A percentile compares a stretch with the other conserved stretches of the same genome.
These are phyloP conservation scores for Clathrus columnatus DNA, from an alignment of 768 basidiomycete species.

Conservation along the genomic window DNA sequence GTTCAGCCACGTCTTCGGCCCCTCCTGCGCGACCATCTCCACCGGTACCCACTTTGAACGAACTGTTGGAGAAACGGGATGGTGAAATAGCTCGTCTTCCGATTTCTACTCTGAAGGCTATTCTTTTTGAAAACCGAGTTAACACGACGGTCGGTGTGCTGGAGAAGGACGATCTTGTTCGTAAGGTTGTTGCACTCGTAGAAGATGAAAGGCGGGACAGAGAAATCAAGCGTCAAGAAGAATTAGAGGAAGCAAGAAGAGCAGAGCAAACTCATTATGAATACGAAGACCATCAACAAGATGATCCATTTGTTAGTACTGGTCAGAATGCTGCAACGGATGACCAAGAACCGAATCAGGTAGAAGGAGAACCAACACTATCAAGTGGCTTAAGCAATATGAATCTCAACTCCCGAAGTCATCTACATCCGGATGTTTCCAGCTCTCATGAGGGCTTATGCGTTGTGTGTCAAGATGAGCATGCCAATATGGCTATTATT, in stretches of 20 bases:
- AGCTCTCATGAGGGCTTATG: constrained; percentile 58
- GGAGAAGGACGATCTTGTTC: constrained; percentile 84
- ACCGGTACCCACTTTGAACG: constrained; percentile 52
- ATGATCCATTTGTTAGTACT: constrained; percentile 11
- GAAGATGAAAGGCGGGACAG: constrained; percentile 54
- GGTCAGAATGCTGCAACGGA: constrained; percentile 14
- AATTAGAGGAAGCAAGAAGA: constrained; percentile 34
- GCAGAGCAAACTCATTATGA: constrained; percentile 19
- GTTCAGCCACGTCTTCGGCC: constrained; percentile 23
- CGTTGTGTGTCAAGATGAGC: constrained; percentile 90
- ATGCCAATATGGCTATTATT: constrained; percentile 87
- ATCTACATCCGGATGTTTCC: constrained; percentile 31
- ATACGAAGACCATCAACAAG: constrained; percentile 18
- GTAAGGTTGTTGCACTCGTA: constrained; percentile 53
- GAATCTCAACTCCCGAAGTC: constrained; percentile 22
- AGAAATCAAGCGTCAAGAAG: constrained; percentile 35
- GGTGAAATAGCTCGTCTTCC: constrained; percentile 53
- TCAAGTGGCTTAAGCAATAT: constrained; percentile 5
- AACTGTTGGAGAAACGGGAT: constrained; percentile 53
- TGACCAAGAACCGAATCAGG: constrained; percentile 15
- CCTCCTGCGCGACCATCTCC: constrained; percentile 32
- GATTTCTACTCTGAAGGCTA: constrained; percentile 64
- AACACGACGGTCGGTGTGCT: constrained; percentile 46
- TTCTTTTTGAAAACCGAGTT: constrained; percentile 76
- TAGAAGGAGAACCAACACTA: constrained; percentile 7